These are phyloP conservation scores for Hyaloscypha variabilis DNA, from an alignment of 495 filamentous ascomycete species.

Conservation along the genomic window DNA sequence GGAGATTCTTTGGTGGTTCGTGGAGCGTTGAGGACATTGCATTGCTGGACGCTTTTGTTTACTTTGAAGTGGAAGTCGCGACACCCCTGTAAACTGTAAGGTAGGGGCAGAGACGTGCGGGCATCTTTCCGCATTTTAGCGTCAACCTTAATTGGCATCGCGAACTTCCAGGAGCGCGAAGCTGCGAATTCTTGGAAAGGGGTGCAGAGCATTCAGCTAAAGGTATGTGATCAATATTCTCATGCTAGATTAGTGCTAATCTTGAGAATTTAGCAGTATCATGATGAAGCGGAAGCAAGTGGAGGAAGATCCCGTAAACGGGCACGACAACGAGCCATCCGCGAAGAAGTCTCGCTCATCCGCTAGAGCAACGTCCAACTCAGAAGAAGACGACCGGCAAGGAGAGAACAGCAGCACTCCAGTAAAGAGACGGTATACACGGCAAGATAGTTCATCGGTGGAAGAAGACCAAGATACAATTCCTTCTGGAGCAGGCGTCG, in stretches of 20 bases:
- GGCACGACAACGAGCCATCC: background rate
- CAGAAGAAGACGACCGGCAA: background rate
- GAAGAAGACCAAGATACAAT: constrained; percentile 5
- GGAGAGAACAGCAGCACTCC: background rate
- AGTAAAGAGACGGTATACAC: constrained; percentile 8
- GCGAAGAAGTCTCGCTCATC: constrained; percentile 17
- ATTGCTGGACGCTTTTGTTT: constrained; percentile 22
- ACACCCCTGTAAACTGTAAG: constrained; percentile 7
- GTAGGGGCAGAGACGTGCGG: no score
- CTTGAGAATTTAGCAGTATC: background rate
- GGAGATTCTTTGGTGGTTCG: background rate
- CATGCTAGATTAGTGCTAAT: background rate
- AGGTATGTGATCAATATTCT: constrained; percentile 7
- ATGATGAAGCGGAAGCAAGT: constrained; percentile 28
- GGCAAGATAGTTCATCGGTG: background rate
- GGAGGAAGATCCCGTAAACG: constrained; percentile 6
- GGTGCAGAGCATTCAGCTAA: background rate
- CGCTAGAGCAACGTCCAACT: background rate
- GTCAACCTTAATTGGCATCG: constrained; percentile 21
- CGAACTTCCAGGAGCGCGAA: constrained; percentile 4
- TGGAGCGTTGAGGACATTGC: background rate
- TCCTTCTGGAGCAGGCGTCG: background rate
- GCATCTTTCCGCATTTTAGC: constrained; percentile 18
- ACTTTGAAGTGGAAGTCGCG: constrained; percentile 21
- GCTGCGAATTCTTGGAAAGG: background rate